Evolutionary conservation across 2,329 filamentous ascomycete species (phyloP).

Genomic region (Fusarium floridanum): DNA sequence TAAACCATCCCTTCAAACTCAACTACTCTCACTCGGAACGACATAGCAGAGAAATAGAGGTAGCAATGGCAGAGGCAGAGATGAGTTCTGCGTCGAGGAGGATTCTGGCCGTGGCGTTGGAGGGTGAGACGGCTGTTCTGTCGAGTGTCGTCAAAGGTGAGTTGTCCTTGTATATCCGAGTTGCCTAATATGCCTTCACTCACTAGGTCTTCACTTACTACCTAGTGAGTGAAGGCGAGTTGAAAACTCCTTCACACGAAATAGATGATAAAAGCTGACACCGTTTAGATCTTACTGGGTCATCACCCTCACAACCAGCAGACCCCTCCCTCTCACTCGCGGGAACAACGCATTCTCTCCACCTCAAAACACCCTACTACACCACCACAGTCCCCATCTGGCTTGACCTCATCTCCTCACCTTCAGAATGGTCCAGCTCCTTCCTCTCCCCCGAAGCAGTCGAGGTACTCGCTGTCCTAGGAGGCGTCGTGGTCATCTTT

Average conservation of each 20-base stretch:
- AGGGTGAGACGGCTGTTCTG: conserved; percentile 60
- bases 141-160: conserved; percentile 67
- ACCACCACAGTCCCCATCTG: conserved; percentile 71
- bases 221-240: not conserved
- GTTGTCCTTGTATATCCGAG: not conserved
- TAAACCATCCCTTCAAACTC: conserved; percentile 25
- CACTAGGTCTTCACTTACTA: not conserved
- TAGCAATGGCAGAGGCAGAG: conserved; percentile 36
- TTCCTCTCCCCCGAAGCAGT: conserved; percentile 72
- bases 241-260: not conserved
- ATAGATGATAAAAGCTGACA: conserved; percentile 5
- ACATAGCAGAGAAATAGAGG: not conserved
- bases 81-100: conserved; percentile 55
- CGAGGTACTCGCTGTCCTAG: conserved; percentile 72
- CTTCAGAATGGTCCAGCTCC: conserved; percentile 67
- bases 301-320: conserved; percentile 52
- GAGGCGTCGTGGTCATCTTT: conserved; percentile 66
- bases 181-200: not conserved
- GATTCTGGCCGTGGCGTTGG: conserved; percentile 69
- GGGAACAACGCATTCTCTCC: conserved; percentile 69
- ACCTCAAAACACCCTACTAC: conserved; percentile 72
- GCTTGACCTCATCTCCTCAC: conserved; percentile 71
- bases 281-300: conserved; percentile 65
- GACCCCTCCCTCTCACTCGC: conserved; percentile 61
- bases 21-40: not conserved